Percentiles rank a stretch among this genome's conserved stretches.
Evolutionary conservation across 1,139 yeast genomes (phyloP).

Genomic region (Zygoascus sp.): DNA sequence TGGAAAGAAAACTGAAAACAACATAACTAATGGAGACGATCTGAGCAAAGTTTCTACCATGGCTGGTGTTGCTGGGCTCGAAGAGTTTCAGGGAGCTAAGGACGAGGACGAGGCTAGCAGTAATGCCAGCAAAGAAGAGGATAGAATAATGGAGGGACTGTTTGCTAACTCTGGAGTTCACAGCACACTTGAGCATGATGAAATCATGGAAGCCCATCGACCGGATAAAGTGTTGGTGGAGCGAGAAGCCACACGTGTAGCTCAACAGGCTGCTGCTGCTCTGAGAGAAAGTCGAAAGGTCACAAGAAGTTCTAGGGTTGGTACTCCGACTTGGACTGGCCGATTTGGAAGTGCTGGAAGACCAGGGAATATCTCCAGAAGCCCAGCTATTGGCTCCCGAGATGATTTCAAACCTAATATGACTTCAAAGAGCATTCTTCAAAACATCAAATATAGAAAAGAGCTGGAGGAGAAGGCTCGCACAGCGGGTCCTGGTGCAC

Average conservation of each 20-base stretch:
- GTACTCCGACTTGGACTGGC: slow-evolving; percentile 97
- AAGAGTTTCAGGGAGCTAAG: slow-evolving; percentile 44
- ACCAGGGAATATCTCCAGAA: slow-evolving; percentile 18
- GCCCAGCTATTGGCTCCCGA: slow-evolving; percentile 15
- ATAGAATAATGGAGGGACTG: slow-evolving; percentile 66
- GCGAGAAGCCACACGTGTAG: slow-evolving; percentile 71
- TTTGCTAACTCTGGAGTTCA: slow-evolving; percentile 72
- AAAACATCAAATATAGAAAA: slow-evolving; percentile 25
- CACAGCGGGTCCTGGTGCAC: slow-evolving; percentile 10
- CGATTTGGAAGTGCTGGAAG: slow-evolving; percentile 80
- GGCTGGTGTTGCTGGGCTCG: slow-evolving; percentile 53
- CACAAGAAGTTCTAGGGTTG: slow-evolving; percentile 62
- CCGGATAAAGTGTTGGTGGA: slow-evolving; percentile 58
- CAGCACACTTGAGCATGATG: slow-evolving; percentile 74
- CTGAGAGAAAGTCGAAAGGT: slow-evolving; percentile 60
- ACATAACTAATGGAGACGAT: slow-evolving; percentile 42
- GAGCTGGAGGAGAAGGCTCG: slow-evolving; percentile 27
- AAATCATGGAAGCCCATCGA: slow-evolving; percentile 55
- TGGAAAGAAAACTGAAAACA: slow-evolving; percentile 32
- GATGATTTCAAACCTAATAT: slow-evolving; percentile 13
- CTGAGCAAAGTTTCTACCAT: slow-evolving; percentile 50
- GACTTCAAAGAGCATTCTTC: slow-evolving; percentile 29
- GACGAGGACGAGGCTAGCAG: slow-evolving; percentile 34
- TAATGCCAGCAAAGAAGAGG: slow-evolving; percentile 39
- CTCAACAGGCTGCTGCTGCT: slow-evolving; percentile 71